A percentile compares a stretch with the other conserved stretches of the same genome.
Evolutionary conservation across 176 grass and related monocot genomes (phyloP).

Genomic region (Lolium rigidum): DNA sequence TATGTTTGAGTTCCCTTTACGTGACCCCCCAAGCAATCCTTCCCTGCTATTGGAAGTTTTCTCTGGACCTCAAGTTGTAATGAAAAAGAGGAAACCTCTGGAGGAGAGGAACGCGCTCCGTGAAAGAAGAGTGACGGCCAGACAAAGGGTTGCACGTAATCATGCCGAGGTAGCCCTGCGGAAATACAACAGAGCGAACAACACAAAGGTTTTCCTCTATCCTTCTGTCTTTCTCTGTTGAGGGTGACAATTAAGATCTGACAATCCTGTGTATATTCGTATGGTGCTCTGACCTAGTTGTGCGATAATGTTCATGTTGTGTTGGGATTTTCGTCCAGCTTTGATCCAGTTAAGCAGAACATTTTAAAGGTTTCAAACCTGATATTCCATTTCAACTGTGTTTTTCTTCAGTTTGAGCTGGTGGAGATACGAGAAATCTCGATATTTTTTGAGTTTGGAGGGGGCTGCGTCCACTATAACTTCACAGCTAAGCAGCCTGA

Average conservation of each 20-base stretch:
- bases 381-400: no score
- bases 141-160: background rate
- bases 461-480: constrained; percentile 10
- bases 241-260: background rate
- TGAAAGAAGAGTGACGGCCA: background rate
- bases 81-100: background rate
- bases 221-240: background rate
- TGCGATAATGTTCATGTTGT: background rate
- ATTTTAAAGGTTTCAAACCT: no score
- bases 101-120: background rate
- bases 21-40: background rate
- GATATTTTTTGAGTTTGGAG: constrained; percentile 33
- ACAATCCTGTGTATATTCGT: background rate
- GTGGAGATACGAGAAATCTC: constrained; percentile 22
- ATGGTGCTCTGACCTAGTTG: background rate
- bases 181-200: background rate
- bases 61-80: constrained; percentile 6
- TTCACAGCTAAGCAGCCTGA: constrained; percentile 40
- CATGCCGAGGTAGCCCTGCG: no score
- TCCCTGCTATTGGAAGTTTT: background rate
- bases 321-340: background rate
- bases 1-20: background rate
- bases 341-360: background rate
- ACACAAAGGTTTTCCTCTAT: background rate
- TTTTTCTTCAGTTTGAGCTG: background rate